These are phyloP conservation scores for Stephania yunnanensis DNA, from an alignment of 164 flowering plant genomes.

Conservation along the genomic window DNA sequence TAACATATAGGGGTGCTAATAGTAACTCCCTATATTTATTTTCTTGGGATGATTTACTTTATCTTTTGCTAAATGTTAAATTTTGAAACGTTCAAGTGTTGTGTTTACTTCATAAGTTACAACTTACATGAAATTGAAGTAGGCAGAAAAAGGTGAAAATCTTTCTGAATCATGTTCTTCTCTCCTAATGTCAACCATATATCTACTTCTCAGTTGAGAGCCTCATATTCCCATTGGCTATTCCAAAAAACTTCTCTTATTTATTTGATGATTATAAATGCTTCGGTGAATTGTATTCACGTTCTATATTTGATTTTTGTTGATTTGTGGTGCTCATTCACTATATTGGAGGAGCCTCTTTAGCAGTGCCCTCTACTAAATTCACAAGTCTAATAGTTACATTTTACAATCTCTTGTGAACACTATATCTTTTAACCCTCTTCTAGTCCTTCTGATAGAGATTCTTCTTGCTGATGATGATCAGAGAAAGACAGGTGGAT, in stretches of 20 bases:
- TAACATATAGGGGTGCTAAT: no score
- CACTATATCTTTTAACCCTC: background rate
- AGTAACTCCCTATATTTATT: no score
- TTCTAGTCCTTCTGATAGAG: background rate
- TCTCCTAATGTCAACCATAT: background rate
- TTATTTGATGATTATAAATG: no score
- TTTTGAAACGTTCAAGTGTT: background rate
- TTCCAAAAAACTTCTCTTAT: no score
- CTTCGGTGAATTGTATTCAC: no score
- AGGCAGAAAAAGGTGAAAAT: no score
- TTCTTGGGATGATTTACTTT: background rate
- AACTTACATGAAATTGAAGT: no score
- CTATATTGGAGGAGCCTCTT: no score
- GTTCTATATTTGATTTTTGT: background rate
- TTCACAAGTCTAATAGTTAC: no score
- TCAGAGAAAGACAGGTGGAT: slow-evolving; percentile 92
- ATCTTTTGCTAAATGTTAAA: background rate
- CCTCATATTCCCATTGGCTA: background rate
- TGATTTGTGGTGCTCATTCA: background rate
- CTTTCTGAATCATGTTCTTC: no score
- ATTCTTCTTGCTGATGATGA: slow-evolving; percentile 9
- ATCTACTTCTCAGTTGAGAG: background rate
- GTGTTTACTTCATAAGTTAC: no score
- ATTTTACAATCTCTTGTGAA: background rate
- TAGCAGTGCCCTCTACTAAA: no score